Conservation (phyloP, 345 rosid genomes). For the Lepidium sativum region DNA sequence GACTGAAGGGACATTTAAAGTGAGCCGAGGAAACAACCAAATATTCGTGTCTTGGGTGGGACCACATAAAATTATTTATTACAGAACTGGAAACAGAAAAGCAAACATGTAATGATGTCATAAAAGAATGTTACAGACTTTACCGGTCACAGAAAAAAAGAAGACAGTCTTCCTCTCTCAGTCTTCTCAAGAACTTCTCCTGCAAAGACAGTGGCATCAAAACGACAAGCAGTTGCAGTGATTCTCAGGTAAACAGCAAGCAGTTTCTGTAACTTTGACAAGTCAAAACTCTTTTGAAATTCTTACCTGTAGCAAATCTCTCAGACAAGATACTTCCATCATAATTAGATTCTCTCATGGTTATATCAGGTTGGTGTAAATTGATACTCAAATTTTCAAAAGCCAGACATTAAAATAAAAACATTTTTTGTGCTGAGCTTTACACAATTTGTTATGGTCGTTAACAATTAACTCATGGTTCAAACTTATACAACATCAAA, state of each 20-base stretch:
- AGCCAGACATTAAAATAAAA: not conserved
- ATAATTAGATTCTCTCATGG: not conserved
- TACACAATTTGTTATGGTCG: not conserved
- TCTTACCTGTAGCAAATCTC: not conserved
- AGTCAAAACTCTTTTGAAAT: not conserved
- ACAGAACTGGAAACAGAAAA: not conserved
- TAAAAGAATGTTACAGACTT: slow-evolving; percentile 16
- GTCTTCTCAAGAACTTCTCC: slow-evolving; percentile 3
- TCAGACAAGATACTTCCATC: not conserved
- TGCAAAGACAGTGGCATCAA: not conserved
- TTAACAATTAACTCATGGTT: not conserved
- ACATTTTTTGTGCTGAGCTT: not conserved
- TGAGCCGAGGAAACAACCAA: not conserved
- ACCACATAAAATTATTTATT: not conserved
- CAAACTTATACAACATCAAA: not conserved
- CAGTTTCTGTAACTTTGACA: slow-evolving; percentile 1
- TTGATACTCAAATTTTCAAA: not conserved
- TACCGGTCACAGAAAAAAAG: not conserved
- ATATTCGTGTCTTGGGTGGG: not conserved
- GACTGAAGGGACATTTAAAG: not conserved
- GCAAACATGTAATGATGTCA: slow-evolving; percentile 13
- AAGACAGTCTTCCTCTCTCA: not conserved
- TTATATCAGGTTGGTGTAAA: not conserved
- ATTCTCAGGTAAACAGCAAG: not conserved
- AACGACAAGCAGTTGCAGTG: slow-evolving; percentile 5